Conservation (phyloP, 345 rosid genomes). For the Gossypium mustelinum region DNA sequence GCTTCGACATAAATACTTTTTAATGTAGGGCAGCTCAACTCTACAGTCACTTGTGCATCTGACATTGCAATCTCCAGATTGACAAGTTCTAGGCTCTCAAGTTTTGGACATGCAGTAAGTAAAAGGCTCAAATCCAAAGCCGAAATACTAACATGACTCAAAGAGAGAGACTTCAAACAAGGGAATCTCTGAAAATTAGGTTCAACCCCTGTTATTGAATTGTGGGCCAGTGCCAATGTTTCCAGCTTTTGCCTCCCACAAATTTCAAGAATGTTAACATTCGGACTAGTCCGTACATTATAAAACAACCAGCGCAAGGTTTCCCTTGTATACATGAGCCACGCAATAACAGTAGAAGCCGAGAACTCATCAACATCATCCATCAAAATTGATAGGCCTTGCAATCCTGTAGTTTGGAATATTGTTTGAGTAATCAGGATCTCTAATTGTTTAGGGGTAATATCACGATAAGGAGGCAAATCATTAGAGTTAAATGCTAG, state of each 20-base stretch:
- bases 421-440: slow-evolving; percentile 81
- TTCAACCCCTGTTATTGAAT: slow-evolving; percentile 56
- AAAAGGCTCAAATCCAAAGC: slow-evolving; percentile 71
- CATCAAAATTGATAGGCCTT: slow-evolving; percentile 63
- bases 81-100: slow-evolving; percentile 60
- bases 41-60: slow-evolving; percentile 69
- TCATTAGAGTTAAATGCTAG: slow-evolving; percentile 72
- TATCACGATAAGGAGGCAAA: slow-evolving; percentile 55
- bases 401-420: slow-evolving; percentile 67
- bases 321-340: slow-evolving; percentile 82
- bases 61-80: slow-evolving; percentile 71
- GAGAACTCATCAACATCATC: slow-evolving; percentile 69
- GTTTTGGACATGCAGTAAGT: slow-evolving; percentile 65
- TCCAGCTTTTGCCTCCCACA: slow-evolving; percentile 85
- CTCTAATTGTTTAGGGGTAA: slow-evolving; percentile 50
- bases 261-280: slow-evolving; percentile 72
- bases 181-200: slow-evolving; percentile 72
- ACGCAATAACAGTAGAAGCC: slow-evolving; percentile 68
- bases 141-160: slow-evolving; percentile 64
- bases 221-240: slow-evolving; percentile 47
- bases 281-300: slow-evolving; percentile 61
- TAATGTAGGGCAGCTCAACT: slow-evolving; percentile 53
- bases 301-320: slow-evolving; percentile 52
- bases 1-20: slow-evolving; percentile 61
- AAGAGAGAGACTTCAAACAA: slow-evolving; percentile 71